Evolutionary conservation across 164 flowering plant genomes (phyloP).

Genomic region (Hamamelis virginiana): DNA sequence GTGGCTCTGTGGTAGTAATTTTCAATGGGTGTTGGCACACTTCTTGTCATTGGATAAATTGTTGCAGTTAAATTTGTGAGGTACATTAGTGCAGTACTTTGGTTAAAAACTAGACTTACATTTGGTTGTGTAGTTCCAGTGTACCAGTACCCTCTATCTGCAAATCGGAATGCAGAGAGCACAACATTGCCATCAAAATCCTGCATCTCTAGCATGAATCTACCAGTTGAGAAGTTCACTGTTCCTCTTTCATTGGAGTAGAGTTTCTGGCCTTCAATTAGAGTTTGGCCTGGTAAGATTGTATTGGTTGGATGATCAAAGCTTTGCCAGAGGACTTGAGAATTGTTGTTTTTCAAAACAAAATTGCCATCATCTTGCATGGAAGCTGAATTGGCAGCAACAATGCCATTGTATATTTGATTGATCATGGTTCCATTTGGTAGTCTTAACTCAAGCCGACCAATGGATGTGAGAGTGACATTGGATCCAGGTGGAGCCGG

Average conservation of each 20-base stretch:
- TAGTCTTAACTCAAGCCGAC: too few species aligned
- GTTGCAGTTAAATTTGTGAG: too few species aligned
- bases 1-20: constrained; percentile 22
- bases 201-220: constrained; percentile 20
- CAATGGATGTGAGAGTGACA: too few species aligned
- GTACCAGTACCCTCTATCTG: constrained; percentile 18
- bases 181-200: constrained; percentile 19
- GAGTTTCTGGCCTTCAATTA: constrained; percentile 13
- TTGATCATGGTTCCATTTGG: too few species aligned
- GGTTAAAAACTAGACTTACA: constrained; percentile 16
- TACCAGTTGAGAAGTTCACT: constrained; percentile 20
- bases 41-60: too few species aligned
- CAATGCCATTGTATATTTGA: too few species aligned
- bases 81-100: constrained; percentile 8
- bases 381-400: too few species aligned
- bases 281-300: constrained; percentile 15
- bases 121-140: constrained; percentile 10
- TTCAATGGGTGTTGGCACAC: constrained; percentile 10
- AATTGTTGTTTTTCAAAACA: constrained; percentile 4
- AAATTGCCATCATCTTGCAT: constrained; percentile 22
- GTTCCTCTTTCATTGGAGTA: constrained; percentile 19
- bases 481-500: too few species aligned
- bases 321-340: constrained; percentile 14
- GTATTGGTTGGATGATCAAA: constrained; percentile 21
- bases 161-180: constrained; percentile 15